Conservation (phyloP, 345 rosid genomes). For the Bruguiera gymnorhiza region DNA sequence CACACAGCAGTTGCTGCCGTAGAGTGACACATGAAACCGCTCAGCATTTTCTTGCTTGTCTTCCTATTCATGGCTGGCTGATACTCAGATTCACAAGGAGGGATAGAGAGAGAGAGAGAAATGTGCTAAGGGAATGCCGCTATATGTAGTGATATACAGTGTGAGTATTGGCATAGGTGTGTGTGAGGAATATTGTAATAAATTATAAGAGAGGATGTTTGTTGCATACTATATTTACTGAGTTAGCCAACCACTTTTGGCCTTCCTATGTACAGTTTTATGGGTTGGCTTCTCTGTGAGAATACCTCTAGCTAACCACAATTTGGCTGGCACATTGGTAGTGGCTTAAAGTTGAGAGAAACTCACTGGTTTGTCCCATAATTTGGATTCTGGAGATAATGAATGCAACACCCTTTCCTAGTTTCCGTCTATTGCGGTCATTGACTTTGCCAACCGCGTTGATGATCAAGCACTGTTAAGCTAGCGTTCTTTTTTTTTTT, state of each 20-base stretch:
- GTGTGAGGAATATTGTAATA: too few species aligned
- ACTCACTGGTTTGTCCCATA: constrained; percentile 4
- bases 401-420: too few species aligned
- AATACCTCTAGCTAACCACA: constrained; percentile 20
- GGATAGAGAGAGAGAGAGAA: not conserved
- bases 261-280: too few species aligned
- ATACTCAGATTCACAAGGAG: too few species aligned
- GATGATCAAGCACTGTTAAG: too few species aligned
- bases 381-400: not conserved
- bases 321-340: constrained; percentile 13
- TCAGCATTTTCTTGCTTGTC: constrained; percentile 31
- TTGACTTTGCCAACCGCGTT: too few species aligned
- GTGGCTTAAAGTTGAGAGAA: constrained; percentile 3
- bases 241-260: constrained; percentile 26
- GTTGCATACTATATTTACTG: constrained; percentile 32
- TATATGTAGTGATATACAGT: not conserved
- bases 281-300: too few species aligned
- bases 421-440: too few species aligned
- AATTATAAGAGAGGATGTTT: too few species aligned
- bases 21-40: constrained; percentile 64
- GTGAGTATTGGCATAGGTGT: too few species aligned
- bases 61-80: constrained; percentile 3
- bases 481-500: not conserved
- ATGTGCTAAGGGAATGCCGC: not conserved
- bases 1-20: constrained; percentile 44